phyloP scores from a whole-genome alignment of 148 eudicot genomes.

The Hydrangea macrophylla region DNA sequence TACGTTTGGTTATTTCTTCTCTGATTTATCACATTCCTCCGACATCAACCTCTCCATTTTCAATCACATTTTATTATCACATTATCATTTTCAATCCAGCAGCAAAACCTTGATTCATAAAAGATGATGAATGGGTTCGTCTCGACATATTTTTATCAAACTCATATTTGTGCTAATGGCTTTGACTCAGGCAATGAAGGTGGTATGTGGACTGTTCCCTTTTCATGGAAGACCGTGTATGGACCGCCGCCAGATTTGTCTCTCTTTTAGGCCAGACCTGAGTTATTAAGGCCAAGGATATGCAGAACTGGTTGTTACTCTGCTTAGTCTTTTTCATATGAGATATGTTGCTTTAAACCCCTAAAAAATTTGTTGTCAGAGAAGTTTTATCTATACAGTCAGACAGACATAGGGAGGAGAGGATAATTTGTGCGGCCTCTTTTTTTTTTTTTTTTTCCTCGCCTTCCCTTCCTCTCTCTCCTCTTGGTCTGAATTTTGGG shows the following conservation, averaged over 20 bases:
- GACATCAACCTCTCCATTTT: not conserved
- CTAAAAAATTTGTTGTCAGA: not conserved
- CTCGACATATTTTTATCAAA: not conserved
- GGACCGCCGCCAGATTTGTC: conserved; percentile 95
- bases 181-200: conserved; percentile 52
- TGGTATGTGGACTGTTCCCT: conserved; percentile 74
- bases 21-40: too few species aligned
- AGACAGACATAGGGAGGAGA: too few species aligned
- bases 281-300: not conserved
- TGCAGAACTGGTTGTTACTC: not conserved
- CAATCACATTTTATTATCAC: not conserved
- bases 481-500: too few species aligned
- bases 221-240: conserved; percentile 93
- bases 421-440: too few species aligned
- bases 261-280: conserved; percentile 43
- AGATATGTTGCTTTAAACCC: not conserved
- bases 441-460: too few species aligned
- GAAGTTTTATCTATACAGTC: too few species aligned
- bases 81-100: not conserved
- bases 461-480: too few species aligned
- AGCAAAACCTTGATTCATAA: not conserved
- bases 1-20: conserved; percentile 25
- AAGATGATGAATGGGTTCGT: not conserved
- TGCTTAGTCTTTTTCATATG: not conserved
- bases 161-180: not conserved